phyloP scores from a whole-genome alignment of 179 eudicot genomes.

The Amaranthus tricolor region DNA sequence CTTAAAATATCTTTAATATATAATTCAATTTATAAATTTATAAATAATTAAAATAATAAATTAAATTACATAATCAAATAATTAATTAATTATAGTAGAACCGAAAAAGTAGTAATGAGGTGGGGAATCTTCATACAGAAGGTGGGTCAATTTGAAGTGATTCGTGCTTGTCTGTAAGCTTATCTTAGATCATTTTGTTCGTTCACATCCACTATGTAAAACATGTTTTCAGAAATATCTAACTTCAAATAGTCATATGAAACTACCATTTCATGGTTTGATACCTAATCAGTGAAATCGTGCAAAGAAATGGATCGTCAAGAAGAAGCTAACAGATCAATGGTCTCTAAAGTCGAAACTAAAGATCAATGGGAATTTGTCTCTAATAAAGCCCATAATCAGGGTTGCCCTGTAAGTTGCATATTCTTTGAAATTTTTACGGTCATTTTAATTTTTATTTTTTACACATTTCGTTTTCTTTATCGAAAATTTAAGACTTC shows the following conservation, averaged over 20 bases:
- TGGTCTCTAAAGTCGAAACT: conserved; percentile 40
- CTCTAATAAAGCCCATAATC: conserved; percentile 35
- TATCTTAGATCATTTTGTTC: not conserved
- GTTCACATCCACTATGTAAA: conserved; percentile 25
- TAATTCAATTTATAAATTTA: too few relatives aligned
- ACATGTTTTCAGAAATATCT: not conserved
- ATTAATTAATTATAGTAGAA: too few relatives aligned
- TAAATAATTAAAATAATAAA: too few relatives aligned
- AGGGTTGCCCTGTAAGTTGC: conserved; percentile 45
- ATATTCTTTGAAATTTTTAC: too few relatives aligned
- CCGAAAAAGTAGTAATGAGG: too few relatives aligned
- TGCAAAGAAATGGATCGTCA: conserved; percentile 31
- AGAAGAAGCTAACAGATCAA: conserved; percentile 25
- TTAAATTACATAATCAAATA: too few relatives aligned
- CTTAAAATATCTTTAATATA: too few relatives aligned
- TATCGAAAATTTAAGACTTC: not conserved
- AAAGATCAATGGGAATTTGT: conserved; percentile 45
- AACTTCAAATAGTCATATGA: not conserved
- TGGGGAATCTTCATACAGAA: too few relatives aligned
- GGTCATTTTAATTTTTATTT: too few relatives aligned
- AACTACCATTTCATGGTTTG: not conserved
- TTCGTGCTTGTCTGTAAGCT: conserved; percentile 6
- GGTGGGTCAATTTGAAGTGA: conserved; percentile 15
- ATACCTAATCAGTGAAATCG: not conserved
- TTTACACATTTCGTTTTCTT: too few relatives aligned